Conservation (phyloP, 257 asterid species). For the Solanum lignicaule region DNA sequence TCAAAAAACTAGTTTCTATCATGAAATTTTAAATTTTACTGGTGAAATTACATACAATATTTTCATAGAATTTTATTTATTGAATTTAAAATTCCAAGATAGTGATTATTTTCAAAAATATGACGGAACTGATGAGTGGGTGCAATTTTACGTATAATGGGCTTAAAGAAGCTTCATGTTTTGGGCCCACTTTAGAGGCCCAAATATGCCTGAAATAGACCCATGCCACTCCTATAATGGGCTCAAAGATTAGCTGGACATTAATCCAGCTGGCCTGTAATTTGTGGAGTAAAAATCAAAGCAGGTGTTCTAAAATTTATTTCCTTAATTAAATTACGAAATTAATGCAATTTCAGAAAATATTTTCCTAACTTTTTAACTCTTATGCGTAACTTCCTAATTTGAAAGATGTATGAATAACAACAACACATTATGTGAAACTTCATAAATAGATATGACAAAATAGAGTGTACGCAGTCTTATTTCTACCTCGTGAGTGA, state of each 20-base stretch:
- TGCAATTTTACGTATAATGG: background rate
- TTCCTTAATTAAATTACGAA: too few relatives aligned
- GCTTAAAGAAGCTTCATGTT: background rate
- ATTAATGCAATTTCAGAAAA: background rate
- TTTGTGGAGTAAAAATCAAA: background rate
- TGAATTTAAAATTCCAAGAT: background rate
- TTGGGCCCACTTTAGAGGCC: background rate
- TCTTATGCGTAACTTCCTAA: background rate
- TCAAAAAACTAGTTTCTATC: background rate
- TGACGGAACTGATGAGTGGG: background rate
- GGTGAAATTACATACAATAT: too few relatives aligned
- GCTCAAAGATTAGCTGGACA: background rate
- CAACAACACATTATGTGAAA: background rate
- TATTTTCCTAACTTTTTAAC: background rate
- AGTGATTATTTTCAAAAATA: background rate
- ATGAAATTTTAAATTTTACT: background rate
- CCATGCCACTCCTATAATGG: background rate
- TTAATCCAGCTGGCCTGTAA: background rate
- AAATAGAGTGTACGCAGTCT: background rate
- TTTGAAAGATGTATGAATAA: background rate
- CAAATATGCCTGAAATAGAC: background rate
- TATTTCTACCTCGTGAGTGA: background rate
- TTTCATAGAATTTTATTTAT: too few relatives aligned
- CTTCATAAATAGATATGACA: background rate
- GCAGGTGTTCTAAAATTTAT: background rate